Percentiles rank a stretch among this genome's conserved stretches.
These are phyloP conservation scores for Fusarium sulawesiense DNA, from an alignment of 2,329 filamentous ascomycete genomes.

Conservation along the genomic window DNA sequence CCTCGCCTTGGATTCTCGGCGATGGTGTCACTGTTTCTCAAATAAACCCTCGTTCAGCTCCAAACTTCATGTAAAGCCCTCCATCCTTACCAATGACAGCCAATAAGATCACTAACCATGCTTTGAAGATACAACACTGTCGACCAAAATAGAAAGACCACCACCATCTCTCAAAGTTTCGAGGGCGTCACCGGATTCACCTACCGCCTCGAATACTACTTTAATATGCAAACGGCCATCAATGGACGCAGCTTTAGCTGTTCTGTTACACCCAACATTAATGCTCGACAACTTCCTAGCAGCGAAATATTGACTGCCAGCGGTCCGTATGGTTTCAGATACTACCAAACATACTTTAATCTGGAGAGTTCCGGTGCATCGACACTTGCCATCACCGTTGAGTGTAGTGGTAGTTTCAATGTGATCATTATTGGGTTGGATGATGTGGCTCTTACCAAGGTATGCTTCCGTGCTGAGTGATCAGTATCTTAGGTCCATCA, in stretches of 20 bases:
- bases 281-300: not conserved
- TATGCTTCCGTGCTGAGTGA: not conserved
- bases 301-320: not conserved
- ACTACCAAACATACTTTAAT: no score
- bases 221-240: not conserved
- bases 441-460: not conserved
- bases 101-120: not conserved
- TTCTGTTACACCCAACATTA: not conserved
- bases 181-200: no score
- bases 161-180: not conserved
- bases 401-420: no score
- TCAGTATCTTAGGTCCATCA: not conserved
- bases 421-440: no score
- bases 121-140: not conserved
- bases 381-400: no score
- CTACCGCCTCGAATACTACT: not conserved
- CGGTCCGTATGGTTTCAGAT: not conserved
- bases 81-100: not conserved
- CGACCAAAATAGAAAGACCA: no score
- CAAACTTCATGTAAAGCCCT: not conserved
- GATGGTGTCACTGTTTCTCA: not conserved
- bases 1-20: not conserved
- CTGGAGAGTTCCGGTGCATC: no score
- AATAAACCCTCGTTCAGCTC: not conserved
- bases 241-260: not conserved